Evolutionary conservation across 2,329 filamentous ascomycete genomes (phyloP), one percentile per base, ranked within the genome.

Genomic region (Colletotrichum karsti): DNA sequence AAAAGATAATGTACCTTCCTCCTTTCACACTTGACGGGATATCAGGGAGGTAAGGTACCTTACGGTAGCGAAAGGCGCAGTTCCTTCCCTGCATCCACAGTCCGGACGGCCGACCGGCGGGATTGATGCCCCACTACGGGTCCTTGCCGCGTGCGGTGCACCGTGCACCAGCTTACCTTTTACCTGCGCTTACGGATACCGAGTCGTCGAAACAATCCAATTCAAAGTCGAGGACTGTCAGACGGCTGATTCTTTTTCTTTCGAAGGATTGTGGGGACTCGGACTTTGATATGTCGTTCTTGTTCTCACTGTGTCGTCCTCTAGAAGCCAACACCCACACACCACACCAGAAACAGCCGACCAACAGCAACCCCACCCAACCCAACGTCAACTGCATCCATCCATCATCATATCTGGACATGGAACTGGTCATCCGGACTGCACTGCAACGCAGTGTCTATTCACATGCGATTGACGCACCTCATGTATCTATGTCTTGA

Each of bases 31-130:
- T 18, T 28, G 46, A 18, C 50, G 30, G 28, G 50, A 53, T 24
- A 22, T 53, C 18, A 37, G 30, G 35, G 20, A 33, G 53, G 46
- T 15, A 30, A 28, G 7, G 26, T 15, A 50, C 22, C 13, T 35
- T 48, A n/a, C n/a, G n/a, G n/a, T n/a, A 63, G 57, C 63, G 57
- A n/a, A 48, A 46, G 63, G 63, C 63, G 63, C 63, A 66, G 57
- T 55, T 13, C 26, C 48, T 51, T 51, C 26, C 48, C 33, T 18
- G 26, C 24, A 15, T 55, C 50, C 20, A 37, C 28, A 61, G 56
- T 30, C 42, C 57, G 58, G 50, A 54, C 41, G 33, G 35, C 41
- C 10, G 46, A 24, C 28, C n/a, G 46, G 28, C 28, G 46, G 46
- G 22, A 50, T n/a, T 18, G 24, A 46, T 10, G 42, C 42, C 46